Percentiles rank a stretch among this genome's conserved stretches.
Conservation (phyloP, 768 basidiomycete genomes). For the Trametopsis cervina region DNA sequence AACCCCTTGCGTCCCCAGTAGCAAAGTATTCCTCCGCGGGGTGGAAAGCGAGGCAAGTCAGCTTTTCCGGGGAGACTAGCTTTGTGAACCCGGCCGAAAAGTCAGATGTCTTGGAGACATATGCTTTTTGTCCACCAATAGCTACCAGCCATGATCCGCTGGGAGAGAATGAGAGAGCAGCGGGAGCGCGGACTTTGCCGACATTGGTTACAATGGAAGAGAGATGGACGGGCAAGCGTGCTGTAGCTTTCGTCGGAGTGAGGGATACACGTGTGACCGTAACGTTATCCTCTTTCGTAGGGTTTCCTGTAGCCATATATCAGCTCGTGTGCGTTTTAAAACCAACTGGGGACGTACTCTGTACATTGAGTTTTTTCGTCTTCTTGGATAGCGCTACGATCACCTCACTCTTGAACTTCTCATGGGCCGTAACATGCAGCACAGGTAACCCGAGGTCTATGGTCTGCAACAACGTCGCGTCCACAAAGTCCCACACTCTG, state of each 20-base stretch:
- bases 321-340: neutral
- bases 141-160: slow-evolving; percentile 76
- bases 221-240: slow-evolving; percentile 32
- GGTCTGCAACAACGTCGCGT: slow-evolving; percentile 70
- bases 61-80: slow-evolving; percentile 69
- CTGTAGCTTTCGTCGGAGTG: slow-evolving; percentile 36
- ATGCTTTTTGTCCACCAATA: slow-evolving; percentile 69
- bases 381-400: slow-evolving; percentile 60
- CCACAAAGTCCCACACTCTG: slow-evolving; percentile 91
- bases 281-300: slow-evolving; percentile 42
- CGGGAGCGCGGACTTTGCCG: slow-evolving; percentile 60
- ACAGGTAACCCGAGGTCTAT: slow-evolving; percentile 67
- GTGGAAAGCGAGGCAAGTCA: slow-evolving; percentile 85
- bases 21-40: slow-evolving; percentile 92
- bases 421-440: slow-evolving; percentile 64
- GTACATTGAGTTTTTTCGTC: slow-evolving; percentile 35
- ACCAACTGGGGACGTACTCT: slow-evolving; percentile 17
- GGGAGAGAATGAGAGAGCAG: slow-evolving; percentile 65
- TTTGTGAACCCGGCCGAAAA: slow-evolving; percentile 68
- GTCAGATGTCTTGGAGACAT: slow-evolving; percentile 56
- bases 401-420: slow-evolving; percentile 56
- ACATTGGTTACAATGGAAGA: slow-evolving; percentile 47
- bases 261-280: slow-evolving; percentile 60
- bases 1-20: slow-evolving; percentile 83
- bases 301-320: slow-evolving; percentile 9